phyloP scores from a whole-genome alignment of 2,329 filamentous ascomycete species.

The Grosmannia huntii region DNA sequence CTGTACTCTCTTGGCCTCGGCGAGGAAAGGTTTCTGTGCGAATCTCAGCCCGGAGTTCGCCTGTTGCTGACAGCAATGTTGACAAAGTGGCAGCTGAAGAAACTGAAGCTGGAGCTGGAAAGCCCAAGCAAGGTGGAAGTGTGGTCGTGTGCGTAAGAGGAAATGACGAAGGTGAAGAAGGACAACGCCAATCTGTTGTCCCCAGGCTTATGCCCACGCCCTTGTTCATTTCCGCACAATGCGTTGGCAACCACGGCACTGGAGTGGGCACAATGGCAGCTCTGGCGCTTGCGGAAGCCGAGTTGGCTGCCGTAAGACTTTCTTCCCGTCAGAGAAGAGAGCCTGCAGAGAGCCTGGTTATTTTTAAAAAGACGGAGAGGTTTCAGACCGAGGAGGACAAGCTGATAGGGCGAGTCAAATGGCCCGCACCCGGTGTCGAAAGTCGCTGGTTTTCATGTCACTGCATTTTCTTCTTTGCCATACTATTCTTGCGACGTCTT shows the following conservation, averaged over 20 bases:
- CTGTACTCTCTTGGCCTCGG: background rate
- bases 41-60: background rate
- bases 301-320: background rate
- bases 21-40: background rate
- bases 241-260: background rate
- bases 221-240: background rate
- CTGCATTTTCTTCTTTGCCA: background rate
- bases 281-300: background rate
- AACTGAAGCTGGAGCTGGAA: background rate
- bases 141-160: background rate
- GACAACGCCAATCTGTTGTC: conserved; percentile 3
- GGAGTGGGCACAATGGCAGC: background rate
- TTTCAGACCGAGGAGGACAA: background rate
- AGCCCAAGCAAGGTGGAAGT: background rate
- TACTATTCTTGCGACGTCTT: background rate
- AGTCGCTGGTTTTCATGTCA: background rate
- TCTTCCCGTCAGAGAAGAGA: background rate
- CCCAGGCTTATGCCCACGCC: background rate
- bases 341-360: background rate
- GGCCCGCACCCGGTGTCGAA: background rate
- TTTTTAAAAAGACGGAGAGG: background rate
- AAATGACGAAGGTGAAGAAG: background rate
- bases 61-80: background rate
- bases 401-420: background rate
- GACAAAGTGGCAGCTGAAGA: background rate